Base-by-base conservation (phyloP, 177 flowering plant genomes). In the Tripterygium wilfordii region DNA sequence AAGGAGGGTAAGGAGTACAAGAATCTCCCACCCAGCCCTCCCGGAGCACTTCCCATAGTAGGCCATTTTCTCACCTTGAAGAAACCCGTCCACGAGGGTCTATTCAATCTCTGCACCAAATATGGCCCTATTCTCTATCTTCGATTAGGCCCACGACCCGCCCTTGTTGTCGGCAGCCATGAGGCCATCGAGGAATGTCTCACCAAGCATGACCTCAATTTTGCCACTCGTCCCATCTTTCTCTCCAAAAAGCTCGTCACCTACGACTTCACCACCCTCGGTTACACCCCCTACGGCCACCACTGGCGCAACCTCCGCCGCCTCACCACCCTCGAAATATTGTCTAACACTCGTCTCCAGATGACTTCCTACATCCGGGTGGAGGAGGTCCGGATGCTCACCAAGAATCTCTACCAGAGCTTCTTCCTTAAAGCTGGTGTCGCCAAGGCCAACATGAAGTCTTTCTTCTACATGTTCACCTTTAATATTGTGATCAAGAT, bases 231-330 rank as follows among this genome's bases (percentile, higher is more conserved):
- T 17, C 45, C 45, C 24, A 28, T 15, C 29, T 42, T 12, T 15
- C 29, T 42, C 17, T 3, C 30, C 10, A 29, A 17, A 25, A 25
- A 42, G 14, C 20, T 23, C 9, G 29, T 42, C 17, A 42, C 23
- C 10, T 24, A 42, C 12, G 14, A 42, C 30, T 42, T 1, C 17
- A 42, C 5, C 10, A 42, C 45, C 4, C 12, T 42, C 1, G 45
- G 29, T 2, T 23, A 2, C 3, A 1, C 45, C 8, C n/a, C 45
- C 8, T 42, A 42, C 17, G 45, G 45, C 10, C 29, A 42, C 16
- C 45, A 42, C 8, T 42, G 45, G 45, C 45, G 45, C 15, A 25
- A 25, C 18, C 30, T 42, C 30, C 23, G 45, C 17, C 28, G 30
- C 16, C 28, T 42, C 3, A n/a, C 45, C 9, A 15, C 45, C 45